These are phyloP conservation scores for Epicoccum nigrum DNA, from an alignment of 2,329 filamentous ascomycete genomes.

Conservation along the genomic window DNA sequence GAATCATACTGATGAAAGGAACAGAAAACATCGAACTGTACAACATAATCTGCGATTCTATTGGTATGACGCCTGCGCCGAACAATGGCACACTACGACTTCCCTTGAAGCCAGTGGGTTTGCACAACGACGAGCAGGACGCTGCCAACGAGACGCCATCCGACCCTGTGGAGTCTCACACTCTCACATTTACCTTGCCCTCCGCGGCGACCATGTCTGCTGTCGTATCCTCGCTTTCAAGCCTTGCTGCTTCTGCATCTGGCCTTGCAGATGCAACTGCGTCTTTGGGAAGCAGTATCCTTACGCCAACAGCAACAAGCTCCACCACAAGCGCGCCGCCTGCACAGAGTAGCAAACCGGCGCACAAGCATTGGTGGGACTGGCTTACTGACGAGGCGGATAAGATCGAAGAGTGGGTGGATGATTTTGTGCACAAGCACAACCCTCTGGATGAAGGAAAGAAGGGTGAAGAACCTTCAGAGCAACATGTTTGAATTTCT, in stretches of 20 bases:
- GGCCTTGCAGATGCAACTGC: slow-evolving; percentile 25
- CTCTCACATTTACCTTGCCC: slow-evolving; percentile 7
- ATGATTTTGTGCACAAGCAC: slow-evolving; percentile 41
- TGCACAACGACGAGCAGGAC: slow-evolving; percentile 61
- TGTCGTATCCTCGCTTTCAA: slow-evolving; percentile 24
- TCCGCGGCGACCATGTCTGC: slow-evolving; percentile 26
- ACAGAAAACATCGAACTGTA: slow-evolving; percentile 93
- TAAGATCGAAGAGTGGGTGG: slow-evolving; percentile 45
- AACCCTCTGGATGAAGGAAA: slow-evolving; percentile 21
- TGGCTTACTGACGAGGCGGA: slow-evolving; percentile 47
- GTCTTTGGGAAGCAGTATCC: slow-evolving; percentile 10
- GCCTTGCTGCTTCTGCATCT: slow-evolving; percentile 31
- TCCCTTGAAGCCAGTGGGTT: slow-evolving; percentile 67
- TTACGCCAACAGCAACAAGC: slow-evolving; percentile 17
- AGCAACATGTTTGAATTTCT: too few relatives aligned
- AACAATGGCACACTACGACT: slow-evolving; percentile 89
- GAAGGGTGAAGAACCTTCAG: neutral
- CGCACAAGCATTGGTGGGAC: slow-evolving; percentile 41
- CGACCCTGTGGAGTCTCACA: slow-evolving; percentile 54
- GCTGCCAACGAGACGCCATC: slow-evolving; percentile 55
- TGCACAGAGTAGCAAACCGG: slow-evolving; percentile 12
- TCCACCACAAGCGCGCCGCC: slow-evolving; percentile 25
- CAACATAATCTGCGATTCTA: slow-evolving; percentile 89
- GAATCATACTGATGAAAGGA: neutral
- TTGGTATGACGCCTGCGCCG: slow-evolving; percentile 72